These are phyloP conservation scores for Luffa aegyptiaca DNA, from an alignment of 306 rosid genomes.

Conservation along the genomic window DNA sequence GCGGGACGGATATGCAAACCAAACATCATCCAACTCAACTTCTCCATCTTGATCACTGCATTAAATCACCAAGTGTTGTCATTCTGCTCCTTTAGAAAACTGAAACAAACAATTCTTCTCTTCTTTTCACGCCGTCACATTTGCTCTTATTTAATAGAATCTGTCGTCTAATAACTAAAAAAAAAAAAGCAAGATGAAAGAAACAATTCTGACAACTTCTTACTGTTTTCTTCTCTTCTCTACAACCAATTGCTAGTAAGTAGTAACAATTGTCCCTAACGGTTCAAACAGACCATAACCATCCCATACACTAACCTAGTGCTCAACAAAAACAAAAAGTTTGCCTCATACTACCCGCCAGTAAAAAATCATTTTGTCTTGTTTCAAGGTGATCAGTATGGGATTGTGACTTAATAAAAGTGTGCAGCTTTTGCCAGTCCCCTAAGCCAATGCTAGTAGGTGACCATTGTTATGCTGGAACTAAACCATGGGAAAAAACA, in stretches of 20 bases:
- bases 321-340: not conserved
- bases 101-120: not conserved
- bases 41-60: conserved; percentile 65
- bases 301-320: not conserved
- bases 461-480: too few relatives aligned
- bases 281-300: not conserved
- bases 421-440: too few relatives aligned
- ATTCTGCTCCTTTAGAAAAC: not conserved
- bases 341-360: not conserved
- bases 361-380: not conserved
- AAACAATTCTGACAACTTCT: not conserved
- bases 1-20: conserved; percentile 86
- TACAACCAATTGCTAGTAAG: not conserved
- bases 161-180: not conserved
- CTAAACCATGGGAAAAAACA: too few relatives aligned
- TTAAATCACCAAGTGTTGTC: not conserved
- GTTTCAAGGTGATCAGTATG: not conserved
- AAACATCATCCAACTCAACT: conserved; percentile 68
- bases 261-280: not conserved
- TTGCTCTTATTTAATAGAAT: not conserved
- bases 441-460: too few relatives aligned
- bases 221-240: not conserved
- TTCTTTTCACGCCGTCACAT: not conserved
- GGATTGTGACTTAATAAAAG: too few relatives aligned
- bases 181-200: not conserved